phyloP scores from a whole-genome alignment of 768 basidiomycete species.

The Tephrocybe sp. region DNA sequence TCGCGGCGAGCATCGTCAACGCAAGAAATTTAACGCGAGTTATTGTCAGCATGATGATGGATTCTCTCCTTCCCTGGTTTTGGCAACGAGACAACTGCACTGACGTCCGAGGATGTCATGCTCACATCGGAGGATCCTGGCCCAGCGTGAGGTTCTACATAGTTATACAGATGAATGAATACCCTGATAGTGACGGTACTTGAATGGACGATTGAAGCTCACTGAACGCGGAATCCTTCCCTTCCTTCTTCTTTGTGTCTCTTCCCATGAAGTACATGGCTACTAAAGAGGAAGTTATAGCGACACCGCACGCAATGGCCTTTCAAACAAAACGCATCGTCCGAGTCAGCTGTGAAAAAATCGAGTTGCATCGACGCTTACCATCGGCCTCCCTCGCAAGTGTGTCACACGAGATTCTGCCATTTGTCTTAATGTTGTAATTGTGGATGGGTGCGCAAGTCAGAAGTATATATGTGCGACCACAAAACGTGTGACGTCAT shows the following conservation, averaged over 20 bases:
- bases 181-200: background rate
- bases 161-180: background rate
- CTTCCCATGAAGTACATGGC: slow-evolving; percentile 30
- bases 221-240: slow-evolving; percentile 31
- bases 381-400: slow-evolving; percentile 20
- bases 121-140: slow-evolving; percentile 27
- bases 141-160: slow-evolving; percentile 16
- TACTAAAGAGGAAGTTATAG: slow-evolving; percentile 26
- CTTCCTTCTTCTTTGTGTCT: slow-evolving; percentile 34
- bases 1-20: background rate
- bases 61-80: slow-evolving; percentile 29
- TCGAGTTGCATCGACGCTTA: background rate
- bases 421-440: too few species aligned
- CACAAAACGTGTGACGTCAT: slow-evolving; percentile 8
- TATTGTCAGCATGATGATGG: slow-evolving; percentile 9
- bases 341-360: background rate
- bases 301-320: slow-evolving; percentile 30
- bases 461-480: too few species aligned
- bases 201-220: slow-evolving; percentile 7
- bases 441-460: too few species aligned
- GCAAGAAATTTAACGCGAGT: background rate
- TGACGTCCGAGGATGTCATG: slow-evolving; percentile 39
- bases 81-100: slow-evolving; percentile 34
- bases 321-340: too few species aligned
- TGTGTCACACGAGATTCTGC: slow-evolving; percentile 3